Evolutionary conservation across 768 basidiomycete species (phyloP).

Genomic region (Hydnum rufescens): DNA sequence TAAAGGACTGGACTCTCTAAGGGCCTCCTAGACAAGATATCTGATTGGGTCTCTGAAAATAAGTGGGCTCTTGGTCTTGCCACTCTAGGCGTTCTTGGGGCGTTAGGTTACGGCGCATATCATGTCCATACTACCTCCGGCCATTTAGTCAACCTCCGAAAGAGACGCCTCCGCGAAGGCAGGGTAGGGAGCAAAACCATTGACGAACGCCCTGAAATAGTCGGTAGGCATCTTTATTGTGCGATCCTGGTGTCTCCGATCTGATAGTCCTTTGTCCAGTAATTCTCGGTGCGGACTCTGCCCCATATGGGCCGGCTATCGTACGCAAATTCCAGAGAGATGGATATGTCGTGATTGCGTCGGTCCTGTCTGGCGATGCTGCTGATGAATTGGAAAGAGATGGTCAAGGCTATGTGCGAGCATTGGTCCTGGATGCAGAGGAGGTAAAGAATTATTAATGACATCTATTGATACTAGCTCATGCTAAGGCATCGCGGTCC

Average conservation of each 20-base stretch:
- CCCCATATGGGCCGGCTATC: constrained; percentile 46
- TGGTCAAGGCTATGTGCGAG: constrained; percentile 59
- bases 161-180: constrained; percentile 10
- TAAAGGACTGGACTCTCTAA: constrained; percentile 1
- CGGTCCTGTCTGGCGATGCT: constrained; percentile 50
- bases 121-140: constrained; percentile 2
- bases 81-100: constrained; percentile 31
- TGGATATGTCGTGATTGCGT: constrained; percentile 69
- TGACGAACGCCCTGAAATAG: constrained; percentile 20
- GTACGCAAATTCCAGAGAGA: constrained; percentile 54
- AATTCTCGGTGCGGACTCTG: constrained; percentile 56
- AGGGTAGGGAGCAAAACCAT: constrained; percentile 14
- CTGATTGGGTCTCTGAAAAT: constrained; percentile 34
- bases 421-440: constrained; percentile 58
- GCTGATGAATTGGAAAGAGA: constrained; percentile 40
- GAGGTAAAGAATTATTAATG: constrained; percentile 39
- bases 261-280: constrained; percentile 26
- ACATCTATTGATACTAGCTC: neutral
- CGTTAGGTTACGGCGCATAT: constrained; percentile 26
- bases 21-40: constrained; percentile 24
- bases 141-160: constrained; percentile 7
- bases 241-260: neutral
- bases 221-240: constrained; percentile 20
- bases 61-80: constrained; percentile 32
- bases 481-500: neutral